Base-by-base conservation (phyloP, 768 basidiomycete species). In the Macrolepiota albuminosa region DNA sequence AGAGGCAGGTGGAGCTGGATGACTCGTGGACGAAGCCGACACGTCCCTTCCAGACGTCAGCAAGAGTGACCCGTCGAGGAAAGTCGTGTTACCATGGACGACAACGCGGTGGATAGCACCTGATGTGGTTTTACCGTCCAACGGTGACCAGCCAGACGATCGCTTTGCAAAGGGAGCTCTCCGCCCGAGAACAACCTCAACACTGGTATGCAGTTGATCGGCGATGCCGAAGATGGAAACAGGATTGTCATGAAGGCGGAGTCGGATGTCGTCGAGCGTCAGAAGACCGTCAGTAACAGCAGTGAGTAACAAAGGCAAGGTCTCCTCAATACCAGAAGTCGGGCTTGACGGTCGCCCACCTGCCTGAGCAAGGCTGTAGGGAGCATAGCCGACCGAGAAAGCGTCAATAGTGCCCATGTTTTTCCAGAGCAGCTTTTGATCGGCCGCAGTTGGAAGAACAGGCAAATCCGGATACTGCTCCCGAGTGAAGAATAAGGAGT, bases 181-280 rank as follows among this genome's bases (percentile, higher is more conserved):
- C 54, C 97, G 85, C 58, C 92, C 91, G 31, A 97, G 76, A 63
- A 95, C 92, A 48, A 99, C 92, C 69, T 99, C 97, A 40, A 97
- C 91, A 63, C 88, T 89, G 1, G 95, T 94, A 61, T 93, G 83
- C 6, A 82, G 69, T 68, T 93, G 92, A 63, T 97, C 93, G 0
- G 93, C 88, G 13, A 98, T 81, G 37, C 88, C 88, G 70, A 98
- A 97, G 69, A 99, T 98, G 43, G 84, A 81, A 21, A 90, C 83
- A 1, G 97, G 96, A 72, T 97, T 98, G 67, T 98, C 95, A 69
- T 94, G 87, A 18, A 98, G 72, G 50, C 94, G 86, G n/a, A 78
- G 69, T 39, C 85, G 86, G 64, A 99, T 85, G 70, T 91, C 93
- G 43, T 91, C 84, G 57, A 97, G 77, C 0, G 89, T 90, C 31